A percentile compares a stretch with the other conserved stretches of the same genome.
Conservation (phyloP, 2,329 filamentous ascomycete genomes). For the Cytospora mali region DNA sequence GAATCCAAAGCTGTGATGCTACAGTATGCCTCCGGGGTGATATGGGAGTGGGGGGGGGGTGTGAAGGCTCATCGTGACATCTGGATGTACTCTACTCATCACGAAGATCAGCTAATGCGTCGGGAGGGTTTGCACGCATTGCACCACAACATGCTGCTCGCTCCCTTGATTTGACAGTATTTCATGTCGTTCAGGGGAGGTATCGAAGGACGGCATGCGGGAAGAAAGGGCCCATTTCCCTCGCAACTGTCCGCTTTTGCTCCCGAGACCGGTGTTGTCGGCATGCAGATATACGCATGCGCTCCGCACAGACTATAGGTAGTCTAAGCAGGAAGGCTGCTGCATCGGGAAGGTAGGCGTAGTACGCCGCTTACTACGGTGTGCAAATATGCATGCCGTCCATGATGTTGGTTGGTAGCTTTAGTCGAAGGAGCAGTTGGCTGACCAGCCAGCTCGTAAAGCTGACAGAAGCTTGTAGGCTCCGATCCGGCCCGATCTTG, state of each 20-base stretch:
- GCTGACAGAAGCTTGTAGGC: background rate
- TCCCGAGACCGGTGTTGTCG: slow-evolving; percentile 1
- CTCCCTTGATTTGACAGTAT: background rate
- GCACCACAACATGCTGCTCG: background rate
- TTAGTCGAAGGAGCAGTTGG: background rate
- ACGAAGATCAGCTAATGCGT: background rate
- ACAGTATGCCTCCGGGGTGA: background rate
- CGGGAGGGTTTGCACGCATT: background rate
- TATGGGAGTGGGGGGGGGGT: background rate
- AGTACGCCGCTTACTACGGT: background rate
- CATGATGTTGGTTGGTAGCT: background rate
- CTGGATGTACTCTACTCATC: too few species aligned
- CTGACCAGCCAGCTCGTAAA: background rate
- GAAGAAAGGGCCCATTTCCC: background rate
- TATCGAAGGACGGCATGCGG: background rate
- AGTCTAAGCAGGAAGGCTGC: background rate
- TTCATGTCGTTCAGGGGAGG: background rate
- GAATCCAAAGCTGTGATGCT: background rate
- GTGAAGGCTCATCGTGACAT: background rate
- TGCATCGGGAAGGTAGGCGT: slow-evolving; percentile 1
- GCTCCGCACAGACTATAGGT: background rate
- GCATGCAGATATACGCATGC: background rate
- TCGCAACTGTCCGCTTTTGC: background rate
- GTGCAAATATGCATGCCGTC: background rate
- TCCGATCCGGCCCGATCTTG: background rate